phyloP scores from a whole-genome alignment of 345 rosid species.

The Garcia nutans region DNA sequence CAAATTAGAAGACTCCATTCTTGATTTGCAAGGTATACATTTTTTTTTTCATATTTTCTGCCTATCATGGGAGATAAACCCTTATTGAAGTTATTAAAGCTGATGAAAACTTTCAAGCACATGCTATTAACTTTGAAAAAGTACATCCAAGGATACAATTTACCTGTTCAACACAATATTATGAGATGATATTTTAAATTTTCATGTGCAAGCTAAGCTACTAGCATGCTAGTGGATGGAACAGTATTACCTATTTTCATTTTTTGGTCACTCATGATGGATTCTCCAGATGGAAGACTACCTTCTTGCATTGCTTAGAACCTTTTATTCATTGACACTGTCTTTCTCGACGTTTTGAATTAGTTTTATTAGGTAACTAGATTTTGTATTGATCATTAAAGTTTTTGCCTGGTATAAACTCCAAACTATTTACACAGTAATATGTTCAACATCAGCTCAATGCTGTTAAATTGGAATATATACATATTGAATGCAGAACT shows the following conservation, averaged over 20 bases:
- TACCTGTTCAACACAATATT: background rate
- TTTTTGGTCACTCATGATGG: background rate
- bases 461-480: background rate
- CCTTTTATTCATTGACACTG: background rate
- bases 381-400: background rate
- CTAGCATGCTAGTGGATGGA: background rate
- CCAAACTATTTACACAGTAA: background rate
- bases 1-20: slow-evolving; percentile 59
- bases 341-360: background rate
- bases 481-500: background rate
- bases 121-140: background rate
- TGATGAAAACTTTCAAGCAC: background rate
- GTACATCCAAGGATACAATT: background rate
- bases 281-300: background rate
- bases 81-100: background rate
- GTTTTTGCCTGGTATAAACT: background rate
- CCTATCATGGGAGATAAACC: background rate
- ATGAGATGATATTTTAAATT: background rate
- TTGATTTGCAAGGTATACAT: slow-evolving; percentile 60
- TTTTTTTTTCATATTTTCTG: background rate
- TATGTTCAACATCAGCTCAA: background rate
- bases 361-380: background rate
- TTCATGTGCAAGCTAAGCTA: background rate
- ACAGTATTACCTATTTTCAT: background rate
- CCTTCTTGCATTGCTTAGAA: background rate